These are phyloP conservation scores for Warburgia ugandensis DNA, from an alignment of 164 flowering plant genomes.

Conservation along the genomic window DNA sequence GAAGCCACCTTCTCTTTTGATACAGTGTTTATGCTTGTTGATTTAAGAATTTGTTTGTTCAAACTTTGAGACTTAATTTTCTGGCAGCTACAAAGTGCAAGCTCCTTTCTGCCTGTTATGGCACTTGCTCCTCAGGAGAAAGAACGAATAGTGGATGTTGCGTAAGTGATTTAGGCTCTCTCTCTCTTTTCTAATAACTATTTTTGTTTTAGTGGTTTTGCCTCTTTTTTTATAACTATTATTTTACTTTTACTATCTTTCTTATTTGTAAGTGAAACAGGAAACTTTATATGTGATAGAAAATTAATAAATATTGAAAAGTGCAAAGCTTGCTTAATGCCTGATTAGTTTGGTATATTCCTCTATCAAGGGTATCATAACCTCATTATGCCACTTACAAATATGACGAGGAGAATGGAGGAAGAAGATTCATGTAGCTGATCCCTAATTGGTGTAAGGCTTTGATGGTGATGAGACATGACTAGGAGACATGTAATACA, in stretches of 20 bases:
- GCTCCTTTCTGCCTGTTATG: constrained; percentile 98
- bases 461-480: no score
- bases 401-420: no score
- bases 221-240: background rate
- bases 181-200: background rate
- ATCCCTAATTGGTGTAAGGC: no score
- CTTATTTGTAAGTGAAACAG: no score
- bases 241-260: background rate
- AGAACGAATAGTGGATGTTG: constrained; percentile 86
- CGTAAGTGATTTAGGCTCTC: constrained; percentile 47
- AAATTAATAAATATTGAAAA: no score
- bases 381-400: no score
- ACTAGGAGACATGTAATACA: no score
- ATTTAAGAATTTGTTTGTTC: background rate
- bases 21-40: background rate
- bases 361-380: no score
- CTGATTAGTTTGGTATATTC: no score
- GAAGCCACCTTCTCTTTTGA: background rate
- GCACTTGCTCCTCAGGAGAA: constrained; percentile 98
- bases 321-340: no score
- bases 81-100: constrained; percentile 88
- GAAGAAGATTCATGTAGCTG: no score
- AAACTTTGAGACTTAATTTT: background rate
- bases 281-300: no score
- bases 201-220: background rate